phyloP scores from a whole-genome alignment of 2,329 filamentous ascomycete genomes.

The Colletotrichum sp. region DNA sequence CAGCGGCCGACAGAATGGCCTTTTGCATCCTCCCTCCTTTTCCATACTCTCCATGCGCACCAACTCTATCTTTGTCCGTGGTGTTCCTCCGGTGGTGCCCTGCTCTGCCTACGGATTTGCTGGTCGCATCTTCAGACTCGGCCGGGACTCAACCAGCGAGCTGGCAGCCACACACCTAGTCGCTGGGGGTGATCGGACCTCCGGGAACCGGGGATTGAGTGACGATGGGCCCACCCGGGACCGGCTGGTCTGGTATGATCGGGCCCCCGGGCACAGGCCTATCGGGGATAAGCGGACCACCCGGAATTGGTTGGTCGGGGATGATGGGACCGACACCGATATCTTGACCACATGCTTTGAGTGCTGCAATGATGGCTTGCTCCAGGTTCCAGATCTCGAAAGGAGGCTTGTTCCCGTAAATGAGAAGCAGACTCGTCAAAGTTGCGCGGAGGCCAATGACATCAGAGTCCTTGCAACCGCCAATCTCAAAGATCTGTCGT shows the following conservation, averaged over 20 bases:
- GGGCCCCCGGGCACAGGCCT: slow-evolving; percentile 18
- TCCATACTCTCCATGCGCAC: background rate
- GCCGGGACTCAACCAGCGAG: background rate
- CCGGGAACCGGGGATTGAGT: slow-evolving; percentile 15
- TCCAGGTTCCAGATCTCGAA: slow-evolving; percentile 21
- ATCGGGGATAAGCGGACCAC: slow-evolving; percentile 34
- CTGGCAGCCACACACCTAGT: background rate
- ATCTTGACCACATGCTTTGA: slow-evolving; percentile 18
- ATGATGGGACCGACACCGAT: slow-evolving; percentile 16
- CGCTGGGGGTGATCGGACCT: slow-evolving; percentile 12
- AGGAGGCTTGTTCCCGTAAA: slow-evolving; percentile 18
- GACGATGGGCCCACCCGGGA: slow-evolving; percentile 32
- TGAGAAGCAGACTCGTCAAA: slow-evolving; percentile 15
- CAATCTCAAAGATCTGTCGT: slow-evolving; percentile 22
- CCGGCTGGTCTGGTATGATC: slow-evolving; percentile 28
- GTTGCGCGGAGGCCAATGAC: slow-evolving; percentile 23
- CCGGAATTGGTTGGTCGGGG: slow-evolving; percentile 29
- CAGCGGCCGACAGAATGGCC: background rate
- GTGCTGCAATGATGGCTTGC: slow-evolving; percentile 22
- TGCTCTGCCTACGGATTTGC: background rate
- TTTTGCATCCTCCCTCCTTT: background rate
- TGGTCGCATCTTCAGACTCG: background rate
- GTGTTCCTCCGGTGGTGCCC: background rate
- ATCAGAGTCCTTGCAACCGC: slow-evolving; percentile 20
- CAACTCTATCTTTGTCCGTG: slow-evolving; percentile 1